Evolutionary conservation across 768 basidiomycete genomes (phyloP).

Genomic region (Rhodosporidiobolus sp.): DNA sequence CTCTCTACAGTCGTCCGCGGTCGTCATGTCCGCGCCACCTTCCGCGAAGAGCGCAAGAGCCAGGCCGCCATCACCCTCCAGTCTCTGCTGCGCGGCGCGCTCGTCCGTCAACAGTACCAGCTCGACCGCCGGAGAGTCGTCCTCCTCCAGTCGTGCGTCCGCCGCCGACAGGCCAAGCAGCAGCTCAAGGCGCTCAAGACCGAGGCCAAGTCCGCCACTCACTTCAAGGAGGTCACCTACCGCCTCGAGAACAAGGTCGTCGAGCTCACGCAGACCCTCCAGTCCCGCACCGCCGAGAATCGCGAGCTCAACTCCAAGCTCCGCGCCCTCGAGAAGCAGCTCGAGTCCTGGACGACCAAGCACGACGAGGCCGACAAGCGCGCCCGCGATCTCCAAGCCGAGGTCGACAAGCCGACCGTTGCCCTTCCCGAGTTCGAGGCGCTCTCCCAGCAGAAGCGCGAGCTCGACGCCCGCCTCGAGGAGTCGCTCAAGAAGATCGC

Average conservation of each 20-base stretch:
- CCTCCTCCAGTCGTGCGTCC: slow-evolving; percentile 84
- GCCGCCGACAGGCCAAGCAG: slow-evolving; percentile 79
- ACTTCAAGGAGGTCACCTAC: slow-evolving; percentile 98
- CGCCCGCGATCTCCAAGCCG: slow-evolving; percentile 67
- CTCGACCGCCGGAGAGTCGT: slow-evolving; percentile 69
- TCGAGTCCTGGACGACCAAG: slow-evolving; percentile 76
- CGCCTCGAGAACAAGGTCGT: slow-evolving; percentile 98
- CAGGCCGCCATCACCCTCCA: slow-evolving; percentile 73
- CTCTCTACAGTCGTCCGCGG: slow-evolving; percentile 65
- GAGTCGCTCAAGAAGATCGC: slow-evolving; percentile 67
- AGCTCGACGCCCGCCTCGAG: slow-evolving; percentile 74
- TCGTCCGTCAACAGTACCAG: slow-evolving; percentile 61
- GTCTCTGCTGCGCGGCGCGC: slow-evolving; percentile 77
- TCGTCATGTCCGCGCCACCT: slow-evolving; percentile 62
- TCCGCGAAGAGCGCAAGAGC: slow-evolving; percentile 57
- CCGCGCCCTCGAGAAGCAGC: slow-evolving; percentile 73
- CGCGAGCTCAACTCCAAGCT: slow-evolving; percentile 77
- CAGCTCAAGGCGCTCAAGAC: slow-evolving; percentile 77
- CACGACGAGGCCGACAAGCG: slow-evolving; percentile 81
- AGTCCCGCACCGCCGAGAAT: slow-evolving; percentile 84
- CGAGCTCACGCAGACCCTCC: slow-evolving; percentile 90
- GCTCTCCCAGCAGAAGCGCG: slow-evolving; percentile 69
- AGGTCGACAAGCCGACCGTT: slow-evolving; percentile 66
- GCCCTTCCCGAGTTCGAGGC: slow-evolving; percentile 71
- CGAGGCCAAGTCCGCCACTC: slow-evolving; percentile 94